Evolutionary conservation across 2,329 filamentous ascomycete genomes (phyloP).

Genomic region (Calonectria pseudoreteaudii): DNA sequence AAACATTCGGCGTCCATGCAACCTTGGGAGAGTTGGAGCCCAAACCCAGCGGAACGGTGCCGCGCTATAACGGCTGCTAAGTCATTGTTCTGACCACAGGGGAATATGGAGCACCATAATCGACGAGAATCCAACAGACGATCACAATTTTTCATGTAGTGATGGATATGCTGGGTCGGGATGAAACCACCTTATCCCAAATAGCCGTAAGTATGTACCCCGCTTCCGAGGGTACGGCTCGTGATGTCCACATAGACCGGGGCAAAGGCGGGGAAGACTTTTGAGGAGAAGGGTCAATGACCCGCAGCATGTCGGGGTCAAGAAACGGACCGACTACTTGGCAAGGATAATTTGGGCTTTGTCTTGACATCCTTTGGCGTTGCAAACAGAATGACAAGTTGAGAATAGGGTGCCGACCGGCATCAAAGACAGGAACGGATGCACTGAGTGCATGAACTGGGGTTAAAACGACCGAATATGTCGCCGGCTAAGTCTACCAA

Average conservation of each 20-base stretch:
- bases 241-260: neutral
- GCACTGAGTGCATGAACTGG: neutral
- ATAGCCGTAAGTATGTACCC: conserved; percentile 3
- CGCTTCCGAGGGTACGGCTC: neutral
- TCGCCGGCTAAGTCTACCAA: neutral
- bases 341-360: neutral
- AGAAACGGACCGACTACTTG: neutral
- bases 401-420: neutral
- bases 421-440: neutral
- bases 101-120: neutral
- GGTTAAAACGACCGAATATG: neutral
- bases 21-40: too few relatives aligned
- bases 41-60: neutral
- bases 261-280: neutral
- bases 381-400: neutral
- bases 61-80: neutral
- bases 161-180: neutral
- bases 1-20: neutral
- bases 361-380: neutral
- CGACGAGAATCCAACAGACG: neutral
- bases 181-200: conserved; percentile 3
- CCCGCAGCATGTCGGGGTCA: neutral
- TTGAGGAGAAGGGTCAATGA: neutral
- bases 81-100: neutral
- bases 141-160: neutral